These are phyloP conservation scores for Saturnispora serradocipensis DNA, from an alignment of 805 yeast species.

Conservation along the genomic window DNA sequence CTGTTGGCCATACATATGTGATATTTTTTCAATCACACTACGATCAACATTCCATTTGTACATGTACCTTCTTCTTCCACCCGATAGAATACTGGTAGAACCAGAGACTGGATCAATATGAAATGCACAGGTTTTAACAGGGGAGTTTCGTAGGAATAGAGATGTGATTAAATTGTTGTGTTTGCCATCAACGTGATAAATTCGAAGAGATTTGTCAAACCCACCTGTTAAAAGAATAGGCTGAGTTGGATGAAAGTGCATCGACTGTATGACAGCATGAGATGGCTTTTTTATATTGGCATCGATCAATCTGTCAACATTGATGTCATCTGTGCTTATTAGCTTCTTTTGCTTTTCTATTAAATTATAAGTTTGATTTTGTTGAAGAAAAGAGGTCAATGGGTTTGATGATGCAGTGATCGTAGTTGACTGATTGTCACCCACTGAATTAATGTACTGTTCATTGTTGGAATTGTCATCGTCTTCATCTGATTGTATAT, in stretches of 20 bases:
- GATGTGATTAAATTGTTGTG: constrained; percentile 74
- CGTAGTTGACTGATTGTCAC: constrained; percentile 12
- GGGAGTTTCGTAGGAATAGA: constrained; percentile 66
- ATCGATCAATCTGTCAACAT: constrained; percentile 77
- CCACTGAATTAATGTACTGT: constrained; percentile 12
- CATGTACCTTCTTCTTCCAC: constrained; percentile 88
- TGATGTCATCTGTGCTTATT: constrained; percentile 60
- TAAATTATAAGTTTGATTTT: constrained; percentile 25
- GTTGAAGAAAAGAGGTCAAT: constrained; percentile 24
- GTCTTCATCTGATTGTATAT: constrained; percentile 12
- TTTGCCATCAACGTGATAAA: constrained; percentile 88
- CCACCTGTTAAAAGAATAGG: constrained; percentile 89
- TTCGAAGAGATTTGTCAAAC: constrained; percentile 76
- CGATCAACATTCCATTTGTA: constrained; percentile 74
- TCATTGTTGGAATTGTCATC: constrained; percentile 7
- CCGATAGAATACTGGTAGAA: constrained; percentile 55
- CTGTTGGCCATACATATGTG: constrained; percentile 89
- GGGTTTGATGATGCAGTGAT: constrained; percentile 25
- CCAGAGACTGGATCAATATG: constrained; percentile 39
- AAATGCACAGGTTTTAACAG: constrained; percentile 70
- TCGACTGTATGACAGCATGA: constrained; percentile 72
- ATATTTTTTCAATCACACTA: constrained; percentile 68
- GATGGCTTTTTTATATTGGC: constrained; percentile 68
- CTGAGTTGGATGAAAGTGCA: constrained; percentile 76
- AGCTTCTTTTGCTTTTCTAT: constrained; percentile 37